Evolutionary conservation across 352 stramenopile genomes (phyloP).

Genomic region (Globisporangium orthogonon): DNA sequence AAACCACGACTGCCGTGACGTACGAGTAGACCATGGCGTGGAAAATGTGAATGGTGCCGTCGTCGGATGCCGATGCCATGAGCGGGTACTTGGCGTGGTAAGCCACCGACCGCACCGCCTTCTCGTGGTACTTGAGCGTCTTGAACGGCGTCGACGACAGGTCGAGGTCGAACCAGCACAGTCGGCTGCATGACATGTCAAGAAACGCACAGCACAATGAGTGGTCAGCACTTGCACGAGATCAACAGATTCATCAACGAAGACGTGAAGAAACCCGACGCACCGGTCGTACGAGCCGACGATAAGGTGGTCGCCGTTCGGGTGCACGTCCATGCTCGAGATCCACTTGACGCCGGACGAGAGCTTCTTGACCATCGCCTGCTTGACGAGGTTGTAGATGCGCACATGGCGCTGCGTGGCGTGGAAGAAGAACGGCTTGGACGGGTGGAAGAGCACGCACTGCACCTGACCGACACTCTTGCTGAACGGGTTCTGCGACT

Average conservation of each 20-base stretch:
- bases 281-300: slow-evolving; percentile 96
- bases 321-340: slow-evolving; percentile 97
- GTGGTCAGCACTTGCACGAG: background rate
- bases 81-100: slow-evolving; percentile 97
- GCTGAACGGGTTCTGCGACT: slow-evolving; percentile 95
- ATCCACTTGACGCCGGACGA: slow-evolving; percentile 98
- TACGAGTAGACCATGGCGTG: slow-evolving; percentile 98
- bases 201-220: background rate
- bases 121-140: slow-evolving; percentile 98
- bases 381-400: slow-evolving; percentile 99
- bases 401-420: slow-evolving; percentile 97
- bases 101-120: slow-evolving; percentile 91
- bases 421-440: slow-evolving; percentile 99
- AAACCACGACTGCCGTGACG: slow-evolving; percentile 16
- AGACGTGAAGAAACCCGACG: slow-evolving; percentile 3
- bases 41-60: slow-evolving; percentile 99
- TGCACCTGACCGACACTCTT: slow-evolving; percentile 94
- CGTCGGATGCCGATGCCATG: slow-evolving; percentile 98
- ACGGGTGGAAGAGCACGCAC: slow-evolving; percentile 96
- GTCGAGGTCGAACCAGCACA: slow-evolving; percentile 99
- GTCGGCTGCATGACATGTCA: slow-evolving; percentile 27
- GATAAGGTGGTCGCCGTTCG: slow-evolving; percentile 98
- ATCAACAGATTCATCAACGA: background rate
- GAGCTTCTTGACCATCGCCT: slow-evolving; percentile 97
- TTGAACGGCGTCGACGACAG: slow-evolving; percentile 97